Evolutionary conservation across 306 rosid species (phyloP).

Genomic region (Quillaja saponaria): DNA sequence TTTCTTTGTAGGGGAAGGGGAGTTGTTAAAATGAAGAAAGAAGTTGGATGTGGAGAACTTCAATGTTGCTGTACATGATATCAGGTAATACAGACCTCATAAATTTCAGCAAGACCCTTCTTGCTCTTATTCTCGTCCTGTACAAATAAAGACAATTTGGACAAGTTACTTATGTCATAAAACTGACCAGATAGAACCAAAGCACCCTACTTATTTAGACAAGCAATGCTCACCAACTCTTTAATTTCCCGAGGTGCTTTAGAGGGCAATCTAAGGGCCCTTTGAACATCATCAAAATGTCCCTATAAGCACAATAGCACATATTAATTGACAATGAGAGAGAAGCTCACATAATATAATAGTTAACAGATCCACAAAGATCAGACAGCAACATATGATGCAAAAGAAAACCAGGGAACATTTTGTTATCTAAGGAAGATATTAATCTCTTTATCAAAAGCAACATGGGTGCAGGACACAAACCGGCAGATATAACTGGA

Average conservation of each 20-base stretch:
- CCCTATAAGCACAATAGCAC: constrained; percentile 54
- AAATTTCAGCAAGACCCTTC: constrained; percentile 82
- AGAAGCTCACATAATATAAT: too few relatives aligned
- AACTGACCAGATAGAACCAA: constrained; percentile 22
- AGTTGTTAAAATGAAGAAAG: too few relatives aligned
- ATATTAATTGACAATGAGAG: too few relatives aligned
- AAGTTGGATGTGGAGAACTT: constrained; percentile 7
- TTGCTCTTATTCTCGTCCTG: constrained; percentile 95
- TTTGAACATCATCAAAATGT: constrained; percentile 69
- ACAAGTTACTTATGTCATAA: constrained; percentile 23
- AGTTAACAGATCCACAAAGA: too few relatives aligned
- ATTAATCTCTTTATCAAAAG: too few relatives aligned
- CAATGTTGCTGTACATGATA: constrained; percentile 22
- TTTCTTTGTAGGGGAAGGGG: too few relatives aligned
- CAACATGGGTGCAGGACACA: too few relatives aligned
- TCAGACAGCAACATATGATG: too few relatives aligned
- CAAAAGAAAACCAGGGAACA: too few relatives aligned
- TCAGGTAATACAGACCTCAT: constrained; percentile 70
- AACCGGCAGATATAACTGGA: too few relatives aligned
- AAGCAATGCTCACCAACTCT: constrained; percentile 65
- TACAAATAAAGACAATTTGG: constrained; percentile 24
- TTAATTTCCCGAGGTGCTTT: constrained; percentile 66
- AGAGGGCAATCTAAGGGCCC: constrained; percentile 60
- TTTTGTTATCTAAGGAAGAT: too few relatives aligned
- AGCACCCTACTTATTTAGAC: constrained; percentile 19